Base-by-base conservation (phyloP, 2,329 filamentous ascomycete genomes). In the Alternaria triticimaculans region DNA sequence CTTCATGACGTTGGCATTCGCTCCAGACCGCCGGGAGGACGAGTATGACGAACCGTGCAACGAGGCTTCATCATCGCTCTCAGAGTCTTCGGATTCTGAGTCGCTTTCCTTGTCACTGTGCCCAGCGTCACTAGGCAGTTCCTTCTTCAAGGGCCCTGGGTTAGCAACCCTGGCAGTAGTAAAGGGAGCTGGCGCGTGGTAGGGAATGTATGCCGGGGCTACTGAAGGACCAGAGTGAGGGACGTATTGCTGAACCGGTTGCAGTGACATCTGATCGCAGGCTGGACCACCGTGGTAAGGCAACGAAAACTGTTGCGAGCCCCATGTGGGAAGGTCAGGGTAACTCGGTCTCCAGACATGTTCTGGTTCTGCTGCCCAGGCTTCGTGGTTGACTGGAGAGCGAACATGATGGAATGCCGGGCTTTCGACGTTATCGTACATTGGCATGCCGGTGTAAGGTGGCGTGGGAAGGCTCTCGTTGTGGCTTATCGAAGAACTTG, bases 391-490 rank as follows among this genome's bases (percentile, higher is more conserved):
- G n/a, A 5, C 21, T 12, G 44, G 21, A 4, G 25, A 26, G 15
- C 15, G 45, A 4, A 55, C 8, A 15, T 63, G 33, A 11, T 28
- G 41, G 6, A 51, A 60, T 7, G n/a, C n/a, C 43, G 60, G 48
- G 11, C 28, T 23, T 30, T 57, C 33, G 21, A 46, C 26, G 15
- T n/a, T 14, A 3, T 65, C 46, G 46, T 60, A 62, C 15, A 55
- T 45, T 3, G 55, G 37, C 18, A 58, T 20, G 20, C 44, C 50
- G 4, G 44, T 44, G 45, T 55, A 60, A 20, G 60, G 59, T 55
- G 64, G 69, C 10, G 67, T 70, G n/a, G 63, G 59, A 15, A 63
- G 37, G 20, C 49, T 51, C 25, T 69, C 68, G 14, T 66, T 65
- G 4, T 65, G 57, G 12, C 62, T 65, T 20, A 62, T 58, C 1